phyloP scores from a whole-genome alignment of 306 rosid species.

The Trichosanthes cucumerina region DNA sequence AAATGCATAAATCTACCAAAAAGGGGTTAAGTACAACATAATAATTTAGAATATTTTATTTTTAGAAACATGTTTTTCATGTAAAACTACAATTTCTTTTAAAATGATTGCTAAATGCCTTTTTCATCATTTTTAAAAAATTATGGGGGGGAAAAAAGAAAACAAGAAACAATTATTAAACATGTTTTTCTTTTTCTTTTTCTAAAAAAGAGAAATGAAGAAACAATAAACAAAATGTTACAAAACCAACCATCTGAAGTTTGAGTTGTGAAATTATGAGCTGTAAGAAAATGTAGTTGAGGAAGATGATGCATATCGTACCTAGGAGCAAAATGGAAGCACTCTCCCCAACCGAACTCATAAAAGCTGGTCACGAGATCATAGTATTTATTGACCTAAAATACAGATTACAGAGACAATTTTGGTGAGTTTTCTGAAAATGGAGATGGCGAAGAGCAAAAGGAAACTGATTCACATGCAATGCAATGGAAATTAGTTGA shows the following conservation, averaged over 20 bases:
- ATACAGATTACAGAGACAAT: background rate
- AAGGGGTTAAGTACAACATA: background rate
- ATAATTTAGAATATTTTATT: background rate
- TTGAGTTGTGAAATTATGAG: background rate
- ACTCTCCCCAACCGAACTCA: conserved; percentile 96
- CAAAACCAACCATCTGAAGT: background rate
- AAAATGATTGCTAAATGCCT: background rate
- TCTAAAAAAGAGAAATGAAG: background rate
- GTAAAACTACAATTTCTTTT: background rate
- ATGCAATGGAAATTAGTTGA: background rate
- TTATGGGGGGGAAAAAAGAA: no score
- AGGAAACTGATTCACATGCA: background rate
- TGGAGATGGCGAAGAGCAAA: background rate
- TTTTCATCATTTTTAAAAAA: background rate
- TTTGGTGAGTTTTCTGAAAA: background rate
- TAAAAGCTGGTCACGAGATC: conserved; percentile 88
- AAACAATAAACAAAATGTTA: background rate
- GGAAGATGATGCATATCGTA: conserved; percentile 3
- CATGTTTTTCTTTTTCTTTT: no score
- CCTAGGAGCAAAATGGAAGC: conserved; percentile 91
- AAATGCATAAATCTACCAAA: no score
- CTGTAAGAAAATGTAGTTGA: no score
- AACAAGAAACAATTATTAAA: no score
- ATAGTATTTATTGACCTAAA: conserved; percentile 89
- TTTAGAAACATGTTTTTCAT: background rate